These are phyloP conservation scores for Omphalea diandra DNA, from an alignment of 441 rosid genomes.

Conservation along the genomic window DNA sequence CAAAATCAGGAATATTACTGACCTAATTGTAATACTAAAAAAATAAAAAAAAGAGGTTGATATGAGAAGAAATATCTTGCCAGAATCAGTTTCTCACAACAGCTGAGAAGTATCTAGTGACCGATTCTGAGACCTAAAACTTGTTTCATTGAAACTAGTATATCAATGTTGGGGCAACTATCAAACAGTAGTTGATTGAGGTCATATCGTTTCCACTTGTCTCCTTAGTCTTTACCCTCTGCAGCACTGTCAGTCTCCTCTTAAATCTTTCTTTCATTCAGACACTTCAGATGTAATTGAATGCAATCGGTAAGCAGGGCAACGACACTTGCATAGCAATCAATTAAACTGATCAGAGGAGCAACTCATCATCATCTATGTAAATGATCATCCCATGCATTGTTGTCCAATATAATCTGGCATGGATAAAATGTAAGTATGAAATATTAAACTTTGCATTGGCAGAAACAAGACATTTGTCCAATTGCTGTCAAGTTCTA, in stretches of 20 bases:
- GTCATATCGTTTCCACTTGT: neutral
- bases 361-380: neutral
- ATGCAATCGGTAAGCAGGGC: neutral
- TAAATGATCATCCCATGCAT: neutral
- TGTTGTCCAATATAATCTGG: neutral
- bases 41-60: neutral
- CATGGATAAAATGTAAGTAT: neutral
- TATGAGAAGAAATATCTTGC: neutral
- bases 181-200: neutral
- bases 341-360: neutral
- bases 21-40: neutral
- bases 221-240: neutral
- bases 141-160: neutral
- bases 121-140: constrained; percentile 11
- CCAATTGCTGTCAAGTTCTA: neutral
- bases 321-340: neutral
- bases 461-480: neutral
- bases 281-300: neutral
- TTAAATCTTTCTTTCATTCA: neutral
- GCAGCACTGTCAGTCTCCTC: neutral
- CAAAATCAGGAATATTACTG: neutral
- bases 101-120: no score
- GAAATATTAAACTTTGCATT: neutral
- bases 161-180: neutral
- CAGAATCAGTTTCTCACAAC: neutral